A percentile compares a stretch with the other conserved stretches of the same genome.
Evolutionary conservation across 129 eudicot genomes (phyloP).

Genomic region (Sambucus nigra): DNA sequence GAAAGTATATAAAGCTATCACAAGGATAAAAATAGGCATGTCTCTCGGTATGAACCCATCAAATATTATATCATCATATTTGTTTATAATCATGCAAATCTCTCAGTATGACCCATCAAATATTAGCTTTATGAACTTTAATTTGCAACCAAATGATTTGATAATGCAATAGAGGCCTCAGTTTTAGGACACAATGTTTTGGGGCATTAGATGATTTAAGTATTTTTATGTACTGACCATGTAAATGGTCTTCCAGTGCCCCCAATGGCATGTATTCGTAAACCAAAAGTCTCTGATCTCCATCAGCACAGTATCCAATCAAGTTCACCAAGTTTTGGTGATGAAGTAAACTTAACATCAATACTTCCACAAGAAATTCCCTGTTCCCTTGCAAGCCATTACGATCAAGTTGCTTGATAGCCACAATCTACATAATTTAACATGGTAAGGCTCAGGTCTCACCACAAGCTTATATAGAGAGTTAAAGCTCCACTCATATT

Average conservation of each 20-base stretch:
- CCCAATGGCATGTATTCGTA: slow-evolving; percentile 89
- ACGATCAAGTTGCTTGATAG: slow-evolving; percentile 90
- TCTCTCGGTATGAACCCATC: too few species aligned
- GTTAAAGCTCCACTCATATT: not conserved
- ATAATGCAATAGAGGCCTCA: not conserved
- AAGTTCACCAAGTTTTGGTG: slow-evolving; percentile 76
- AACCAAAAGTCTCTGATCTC: slow-evolving; percentile 85
- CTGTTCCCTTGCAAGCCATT: slow-evolving; percentile 90
- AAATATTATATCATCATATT: not conserved
- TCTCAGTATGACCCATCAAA: not conserved
- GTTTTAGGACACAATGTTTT: not conserved
- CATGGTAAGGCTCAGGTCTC: slow-evolving; percentile 5
- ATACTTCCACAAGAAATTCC: slow-evolving; percentile 89
- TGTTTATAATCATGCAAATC: not conserved
- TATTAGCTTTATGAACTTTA: not conserved
- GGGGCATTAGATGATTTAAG: not conserved
- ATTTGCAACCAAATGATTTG: too few species aligned
- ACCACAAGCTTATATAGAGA: not conserved
- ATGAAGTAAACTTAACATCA: slow-evolving; percentile 84
- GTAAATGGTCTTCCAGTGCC: slow-evolving; percentile 87
- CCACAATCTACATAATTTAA: slow-evolving; percentile 48
- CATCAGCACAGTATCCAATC: slow-evolving; percentile 92
- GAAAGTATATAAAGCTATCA: too few species aligned
- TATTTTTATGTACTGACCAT: slow-evolving; percentile 33
- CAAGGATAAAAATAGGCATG: too few species aligned